Evolutionary conservation across 2,329 filamentous ascomycete genomes (phyloP), one percentile per base, ranked within the genome.

Genomic region (Neopestalotiopsis rosae): DNA sequence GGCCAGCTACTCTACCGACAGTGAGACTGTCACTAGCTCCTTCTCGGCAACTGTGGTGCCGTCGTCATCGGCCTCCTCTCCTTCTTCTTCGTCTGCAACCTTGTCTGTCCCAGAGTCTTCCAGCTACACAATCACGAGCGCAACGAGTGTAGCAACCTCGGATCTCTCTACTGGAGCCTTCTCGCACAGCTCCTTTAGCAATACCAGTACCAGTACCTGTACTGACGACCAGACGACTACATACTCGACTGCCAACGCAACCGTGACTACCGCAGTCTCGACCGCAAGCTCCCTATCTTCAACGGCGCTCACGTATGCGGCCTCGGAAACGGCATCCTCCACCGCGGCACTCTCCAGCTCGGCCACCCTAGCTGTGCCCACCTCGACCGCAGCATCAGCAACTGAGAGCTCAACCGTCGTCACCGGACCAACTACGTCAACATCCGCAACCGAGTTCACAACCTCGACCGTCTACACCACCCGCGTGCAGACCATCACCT

Each of bases 401-500:
- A 38, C 32, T 6, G 14, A 28, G 28, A 59, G n/a, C 57, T 59
- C 57, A 28, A 3, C 57, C 30, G 57, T 10, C 30, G 24, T 20
- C 57, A 17, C 49, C 6, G 49, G 4, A 17, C 17, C 12, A n/a
- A 24, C 17, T 14, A 56, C 49, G 49, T 28, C 24, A 28, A 61
- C 57, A 28, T 61, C 59, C n/a, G 24, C 30, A n/a, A 42, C 34
- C 13, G 52, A 67, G 72, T 79, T 56, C 24, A 67, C 68, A 9
- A 72, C 74, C 6, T 74, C 71, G 2, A 76, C 76, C 20, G 73
- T 81, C 49, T 79, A 76, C 71, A 75, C 77, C 7, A 82, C 80
- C 14, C 77, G 68, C 9, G 73, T 76, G n/a, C 76, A 76, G 63
- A 81, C 79, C 32, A 72, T 81, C 67, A 80, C 76, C 40, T 73